Evolutionary conservation across 768 basidiomycete genomes (phyloP), one percentile per base, ranked within the genome.

Genomic region (Pleurotus salmoneostramineus): DNA sequence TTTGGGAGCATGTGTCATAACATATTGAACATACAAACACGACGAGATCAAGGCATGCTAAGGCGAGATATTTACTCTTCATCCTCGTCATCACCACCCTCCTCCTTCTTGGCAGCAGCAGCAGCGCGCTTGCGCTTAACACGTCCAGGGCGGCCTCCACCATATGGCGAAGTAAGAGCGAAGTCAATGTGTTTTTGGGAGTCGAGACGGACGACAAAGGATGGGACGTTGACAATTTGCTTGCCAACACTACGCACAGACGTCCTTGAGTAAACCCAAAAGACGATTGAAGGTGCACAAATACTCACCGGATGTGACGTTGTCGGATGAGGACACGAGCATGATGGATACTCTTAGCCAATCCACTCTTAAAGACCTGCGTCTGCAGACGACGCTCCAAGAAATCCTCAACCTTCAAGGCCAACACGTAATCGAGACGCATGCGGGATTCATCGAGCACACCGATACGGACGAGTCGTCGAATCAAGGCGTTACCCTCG

Each of bases 151-250:
- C 91, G 88, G 65, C 91, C 95, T 68, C 96, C 96, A 71, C 95
- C 96, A 69, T 93, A 96, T 57, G 96, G 95, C 61, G 95, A 97
- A 59, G 90, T 95, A 65, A 95, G 87, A 46, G 96, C 90, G 72
- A 98, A 99, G 84, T 99, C 97, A 73, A 99, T 96, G 84, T 99
- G 97, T 72, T 98, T 98, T 84, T 98, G 95, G 60, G 94, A 96
- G 82, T 98, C 97, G 66, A 98, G 90, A 77, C 97, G 94, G 66
- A 99, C 96, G 71, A 98, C 91, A 74, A 98, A 98, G 3, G 95
- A 98, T 15, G 96, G 96, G 57, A 98, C 91, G 77, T 97, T 95
- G 79, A 99, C 97, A 62, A 98, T 93, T 77, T 99, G 97, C 78
- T 95, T 96, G 73, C 97, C 97, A 70, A 98, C 97, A 57, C 93